phyloP scores from a whole-genome alignment of 2,329 filamentous ascomycete species.

The Apiospora aurea region DNA sequence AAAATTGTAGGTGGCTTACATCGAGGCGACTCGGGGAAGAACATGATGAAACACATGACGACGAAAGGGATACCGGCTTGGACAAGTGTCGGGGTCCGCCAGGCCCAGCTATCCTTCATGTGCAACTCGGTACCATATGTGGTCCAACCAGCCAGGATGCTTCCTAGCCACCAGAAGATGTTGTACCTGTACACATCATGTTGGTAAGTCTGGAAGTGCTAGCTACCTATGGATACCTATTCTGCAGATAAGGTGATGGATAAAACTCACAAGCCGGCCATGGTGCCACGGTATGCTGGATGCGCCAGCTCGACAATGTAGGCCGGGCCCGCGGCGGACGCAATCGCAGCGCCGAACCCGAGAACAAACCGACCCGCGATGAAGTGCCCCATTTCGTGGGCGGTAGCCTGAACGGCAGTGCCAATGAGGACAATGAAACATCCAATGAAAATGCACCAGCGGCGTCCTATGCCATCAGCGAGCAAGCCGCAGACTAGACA shows the following conservation, averaged over 20 bases:
- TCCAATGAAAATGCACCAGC: conserved; percentile 63
- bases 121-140: conserved; percentile 50
- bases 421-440: conserved; percentile 59
- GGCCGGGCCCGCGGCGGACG: conserved; percentile 65
- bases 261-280: conserved; percentile 53
- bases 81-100: conserved; percentile 65
- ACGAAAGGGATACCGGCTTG: conserved; percentile 55
- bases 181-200: conserved; percentile 40
- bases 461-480: conserved; percentile 60
- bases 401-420: conserved; percentile 57
- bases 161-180: conserved; percentile 56
- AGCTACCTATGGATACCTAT: conserved; percentile 30
- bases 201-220: conserved; percentile 35
- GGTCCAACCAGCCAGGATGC: conserved; percentile 61
- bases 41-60: conserved; percentile 50
- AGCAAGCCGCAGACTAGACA: conserved; percentile 53
- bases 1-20: conserved; percentile 17
- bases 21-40: conserved; percentile 43
- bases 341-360: conserved; percentile 65
- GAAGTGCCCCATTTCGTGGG: conserved; percentile 56
- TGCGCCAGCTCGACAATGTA: conserved; percentile 70
- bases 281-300: conserved; percentile 65
- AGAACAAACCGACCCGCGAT: conserved; percentile 63
- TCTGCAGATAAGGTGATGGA: no score
- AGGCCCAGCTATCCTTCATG: conserved; percentile 55